phyloP scores from a whole-genome alignment of 768 basidiomycete species.

The Macrolepiota dolichaula region DNA sequence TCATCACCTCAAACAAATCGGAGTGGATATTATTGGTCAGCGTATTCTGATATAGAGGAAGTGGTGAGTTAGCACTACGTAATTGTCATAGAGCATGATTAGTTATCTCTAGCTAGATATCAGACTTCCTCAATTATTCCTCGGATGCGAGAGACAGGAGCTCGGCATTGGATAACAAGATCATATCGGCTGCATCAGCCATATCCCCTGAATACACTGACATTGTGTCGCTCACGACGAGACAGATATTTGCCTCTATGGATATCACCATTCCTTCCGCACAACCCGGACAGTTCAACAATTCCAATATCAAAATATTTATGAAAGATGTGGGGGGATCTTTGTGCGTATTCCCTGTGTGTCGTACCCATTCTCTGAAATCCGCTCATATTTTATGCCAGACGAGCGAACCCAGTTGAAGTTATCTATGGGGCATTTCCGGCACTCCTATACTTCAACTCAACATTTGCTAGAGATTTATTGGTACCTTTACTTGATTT shows the following conservation, averaged over 20 bases:
- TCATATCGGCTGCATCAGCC: slow-evolving; percentile 31
- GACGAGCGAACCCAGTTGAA: slow-evolving; percentile 43
- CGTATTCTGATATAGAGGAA: slow-evolving; percentile 24
- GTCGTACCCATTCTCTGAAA: not conserved
- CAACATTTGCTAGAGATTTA: slow-evolving; percentile 35
- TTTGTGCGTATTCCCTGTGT: slow-evolving; percentile 26
- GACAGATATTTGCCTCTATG: slow-evolving; percentile 42
- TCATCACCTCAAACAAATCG: slow-evolving; percentile 22
- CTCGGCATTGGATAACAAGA: slow-evolving; percentile 32
- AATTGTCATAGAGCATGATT: not conserved
- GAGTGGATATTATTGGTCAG: slow-evolving; percentile 34
- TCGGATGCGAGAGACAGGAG: slow-evolving; percentile 31
- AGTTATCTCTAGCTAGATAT: slow-evolving; percentile 26
- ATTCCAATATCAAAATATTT: slow-evolving; percentile 40
- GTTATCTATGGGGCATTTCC: slow-evolving; percentile 42
- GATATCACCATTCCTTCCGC: slow-evolving; percentile 40
- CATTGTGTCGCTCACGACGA: slow-evolving; percentile 37
- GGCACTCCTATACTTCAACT: slow-evolving; percentile 40
- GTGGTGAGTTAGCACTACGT: slow-evolving; percentile 24
- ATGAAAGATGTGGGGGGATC: slow-evolving; percentile 45
- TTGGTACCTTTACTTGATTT: slow-evolving; percentile 48
- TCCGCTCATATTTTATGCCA: not conserved
- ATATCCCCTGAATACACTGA: slow-evolving; percentile 37
- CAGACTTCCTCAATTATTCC: slow-evolving; percentile 37
- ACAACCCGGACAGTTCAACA: slow-evolving; percentile 25